Evolutionary conservation across 805 yeast genomes (phyloP), one percentile per base, ranked within the genome.

Genomic region (Kodamaea laetipori): DNA sequence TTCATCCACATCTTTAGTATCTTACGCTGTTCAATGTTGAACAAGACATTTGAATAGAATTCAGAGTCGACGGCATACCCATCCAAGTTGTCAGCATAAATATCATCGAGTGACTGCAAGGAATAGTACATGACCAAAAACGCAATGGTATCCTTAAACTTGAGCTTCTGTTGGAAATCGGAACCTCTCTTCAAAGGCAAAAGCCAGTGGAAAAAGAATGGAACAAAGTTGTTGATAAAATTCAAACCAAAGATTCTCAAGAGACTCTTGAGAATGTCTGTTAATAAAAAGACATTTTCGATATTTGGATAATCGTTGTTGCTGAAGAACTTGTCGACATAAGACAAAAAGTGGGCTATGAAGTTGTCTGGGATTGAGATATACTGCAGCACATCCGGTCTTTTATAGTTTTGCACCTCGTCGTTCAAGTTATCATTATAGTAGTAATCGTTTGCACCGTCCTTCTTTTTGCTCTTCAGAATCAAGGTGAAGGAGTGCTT

Each of bases 201-300:
- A 31, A 57, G 52, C 81, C 81, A 77, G 43, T 66, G 67, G 43
- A 64, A 64, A 48, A 76, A 70, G 49, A 67, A 74, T 2, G 79
- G 74, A 3, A 77, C 45, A 37, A 68, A 71, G 48, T 75, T 74
- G 46, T 59, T 66, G 16, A 74, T 52, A 18, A 76, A 69, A 50
- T 77, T 78, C 38, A 76, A 57, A 1, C 82, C 83, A 41, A 69
- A 69, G 19, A 61, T 62, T 8, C 53, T 44, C 15, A 62, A 44
- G 44, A 48, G 35, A 32, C 49, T 52, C 24, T 56, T 54, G 12
- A 67, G 44, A 16, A 61, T 50, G 3, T 50, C 55, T 3, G 58
- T 49, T 19, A 67, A 45, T 5, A 57, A 48, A 0, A 43, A 40
- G 13, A 60, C 53, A 23, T 66, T 48, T 35, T 59, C 61, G 3